Percentiles rank a stretch among this genome's conserved stretches.
phyloP scores from a whole-genome alignment of 257 asterid genomes.

The Solanum habrochaites region DNA sequence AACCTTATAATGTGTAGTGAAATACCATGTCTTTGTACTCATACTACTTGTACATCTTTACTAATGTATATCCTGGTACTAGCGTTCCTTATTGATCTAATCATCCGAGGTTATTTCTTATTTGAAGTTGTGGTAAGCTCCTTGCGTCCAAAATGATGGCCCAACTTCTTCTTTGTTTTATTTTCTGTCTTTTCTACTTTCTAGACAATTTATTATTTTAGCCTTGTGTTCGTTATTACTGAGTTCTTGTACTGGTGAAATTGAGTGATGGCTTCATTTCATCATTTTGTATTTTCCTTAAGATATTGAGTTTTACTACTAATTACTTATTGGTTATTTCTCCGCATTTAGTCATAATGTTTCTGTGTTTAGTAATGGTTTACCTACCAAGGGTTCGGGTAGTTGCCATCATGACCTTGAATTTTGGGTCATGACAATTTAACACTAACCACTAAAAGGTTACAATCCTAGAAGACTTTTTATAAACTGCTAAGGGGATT shows the following conservation, averaged over 20 bases:
- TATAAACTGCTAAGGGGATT: not conserved
- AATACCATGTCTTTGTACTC: not conserved
- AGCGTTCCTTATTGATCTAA: not conserved
- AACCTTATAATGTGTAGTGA: not conserved
- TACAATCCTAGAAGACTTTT: not conserved
- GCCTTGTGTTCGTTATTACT: not conserved
- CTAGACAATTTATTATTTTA: too few species aligned
- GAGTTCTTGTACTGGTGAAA: not conserved
- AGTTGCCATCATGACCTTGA: not conserved
- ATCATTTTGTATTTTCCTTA: not conserved
- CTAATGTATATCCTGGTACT: not conserved
- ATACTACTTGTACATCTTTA: not conserved
- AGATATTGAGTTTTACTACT: not conserved
- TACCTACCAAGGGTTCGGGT: not conserved
- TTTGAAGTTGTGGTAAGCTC: not conserved
- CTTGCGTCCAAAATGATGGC: not conserved
- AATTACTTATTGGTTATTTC: not conserved
- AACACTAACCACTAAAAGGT: not conserved
- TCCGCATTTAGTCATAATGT: not conserved
- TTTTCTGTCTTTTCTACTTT: not conserved
- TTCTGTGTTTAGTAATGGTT: not conserved
- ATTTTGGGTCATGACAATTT: not conserved
- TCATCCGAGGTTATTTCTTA: too few species aligned
- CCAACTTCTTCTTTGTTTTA: not conserved
- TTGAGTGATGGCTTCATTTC: not conserved